phyloP scores from a whole-genome alignment of 2,329 filamentous ascomycete species.

The Anthostomella pinea region DNA sequence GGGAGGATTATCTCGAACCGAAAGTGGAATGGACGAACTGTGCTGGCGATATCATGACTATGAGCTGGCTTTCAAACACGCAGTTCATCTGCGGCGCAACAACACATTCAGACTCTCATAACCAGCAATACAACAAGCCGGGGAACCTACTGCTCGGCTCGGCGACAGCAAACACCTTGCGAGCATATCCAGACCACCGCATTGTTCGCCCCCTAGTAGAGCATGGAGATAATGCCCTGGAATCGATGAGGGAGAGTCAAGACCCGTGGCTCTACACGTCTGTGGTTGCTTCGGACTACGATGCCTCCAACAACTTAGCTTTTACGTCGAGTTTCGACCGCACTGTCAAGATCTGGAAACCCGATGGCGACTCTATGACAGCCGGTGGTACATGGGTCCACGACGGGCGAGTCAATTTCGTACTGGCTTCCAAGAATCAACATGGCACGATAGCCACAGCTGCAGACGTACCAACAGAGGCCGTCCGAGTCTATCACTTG shows the following conservation, averaged over 20 bases:
- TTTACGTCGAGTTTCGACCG: slow-evolving; percentile 63
- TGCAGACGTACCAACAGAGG: slow-evolving; percentile 51
- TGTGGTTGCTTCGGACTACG: slow-evolving; percentile 60
- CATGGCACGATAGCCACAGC: slow-evolving; percentile 56
- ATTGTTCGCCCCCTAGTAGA: slow-evolving; percentile 52
- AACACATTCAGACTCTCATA: slow-evolving; percentile 59
- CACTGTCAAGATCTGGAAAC: slow-evolving; percentile 59
- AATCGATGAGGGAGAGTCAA: slow-evolving; percentile 56
- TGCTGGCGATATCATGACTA: slow-evolving; percentile 58
- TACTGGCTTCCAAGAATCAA: slow-evolving; percentile 49
- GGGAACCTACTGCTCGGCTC: slow-evolving; percentile 61
- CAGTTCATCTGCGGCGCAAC: slow-evolving; percentile 61
- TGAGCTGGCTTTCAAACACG: slow-evolving; percentile 54
- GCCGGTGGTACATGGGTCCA: slow-evolving; percentile 53
- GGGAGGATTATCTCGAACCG: slow-evolving; percentile 51
- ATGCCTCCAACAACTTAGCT: slow-evolving; percentile 40
- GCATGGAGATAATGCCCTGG: slow-evolving; percentile 52
- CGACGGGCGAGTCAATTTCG: slow-evolving; percentile 60
- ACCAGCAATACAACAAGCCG: slow-evolving; percentile 65
- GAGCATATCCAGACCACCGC: slow-evolving; percentile 54
- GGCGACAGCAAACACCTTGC: slow-evolving; percentile 40
- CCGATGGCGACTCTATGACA: slow-evolving; percentile 43
- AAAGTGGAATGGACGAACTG: slow-evolving; percentile 58
- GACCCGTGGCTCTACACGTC: slow-evolving; percentile 64
- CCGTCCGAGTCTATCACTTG: slow-evolving; percentile 57